Evolutionary conservation across 805 yeast genomes (phyloP).

Genomic region (Cyberlindnera amylophila): DNA sequence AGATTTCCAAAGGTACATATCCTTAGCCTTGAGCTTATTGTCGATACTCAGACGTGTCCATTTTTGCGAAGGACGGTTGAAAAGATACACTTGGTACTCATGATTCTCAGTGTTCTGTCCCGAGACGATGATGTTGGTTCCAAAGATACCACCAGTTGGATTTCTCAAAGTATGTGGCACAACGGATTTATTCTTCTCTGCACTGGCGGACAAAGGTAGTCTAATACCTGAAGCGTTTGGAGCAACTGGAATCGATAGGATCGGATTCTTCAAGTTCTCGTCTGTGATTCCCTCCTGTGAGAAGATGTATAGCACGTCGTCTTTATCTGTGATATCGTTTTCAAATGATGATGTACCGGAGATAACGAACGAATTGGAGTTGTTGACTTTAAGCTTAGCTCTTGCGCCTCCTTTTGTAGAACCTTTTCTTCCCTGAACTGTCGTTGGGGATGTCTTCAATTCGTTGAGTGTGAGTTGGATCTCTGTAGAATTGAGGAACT

Average conservation of each 20-base stretch:
- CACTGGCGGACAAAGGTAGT: slow-evolving; percentile 25
- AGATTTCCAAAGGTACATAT: slow-evolving; percentile 63
- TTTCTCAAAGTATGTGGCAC: slow-evolving; percentile 46
- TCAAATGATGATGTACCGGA: slow-evolving; percentile 14
- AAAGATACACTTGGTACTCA: slow-evolving; percentile 44
- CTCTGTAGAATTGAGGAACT: slow-evolving; percentile 20
- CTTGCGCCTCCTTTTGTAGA: slow-evolving; percentile 4
- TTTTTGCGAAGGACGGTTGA: slow-evolving; percentile 49
- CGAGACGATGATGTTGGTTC: slow-evolving; percentile 57
- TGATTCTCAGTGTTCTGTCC: slow-evolving; percentile 51
- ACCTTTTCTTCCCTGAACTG: slow-evolving; percentile 14
- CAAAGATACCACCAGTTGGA: slow-evolving; percentile 63
- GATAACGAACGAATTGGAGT: slow-evolving; percentile 20
- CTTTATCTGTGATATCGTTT: slow-evolving; percentile 4
- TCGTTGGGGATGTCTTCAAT: slow-evolving; percentile 10
- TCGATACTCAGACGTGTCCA: slow-evolving; percentile 63
- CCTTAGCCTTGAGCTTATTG: slow-evolving; percentile 37
- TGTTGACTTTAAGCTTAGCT: slow-evolving; percentile 16
- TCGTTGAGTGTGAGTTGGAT: slow-evolving; percentile 25
- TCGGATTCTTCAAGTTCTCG: slow-evolving; percentile 23
- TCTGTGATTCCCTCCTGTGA: slow-evolving; percentile 13
- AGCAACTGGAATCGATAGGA: slow-evolving; percentile 32
- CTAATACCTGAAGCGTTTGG: slow-evolving; percentile 31
- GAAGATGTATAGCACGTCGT: slow-evolving; percentile 21
- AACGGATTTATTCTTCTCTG: slow-evolving; percentile 22